Base-by-base conservation (phyloP, 805 yeast species). In the Zygosaccharomyces gambellarensis region DNA sequence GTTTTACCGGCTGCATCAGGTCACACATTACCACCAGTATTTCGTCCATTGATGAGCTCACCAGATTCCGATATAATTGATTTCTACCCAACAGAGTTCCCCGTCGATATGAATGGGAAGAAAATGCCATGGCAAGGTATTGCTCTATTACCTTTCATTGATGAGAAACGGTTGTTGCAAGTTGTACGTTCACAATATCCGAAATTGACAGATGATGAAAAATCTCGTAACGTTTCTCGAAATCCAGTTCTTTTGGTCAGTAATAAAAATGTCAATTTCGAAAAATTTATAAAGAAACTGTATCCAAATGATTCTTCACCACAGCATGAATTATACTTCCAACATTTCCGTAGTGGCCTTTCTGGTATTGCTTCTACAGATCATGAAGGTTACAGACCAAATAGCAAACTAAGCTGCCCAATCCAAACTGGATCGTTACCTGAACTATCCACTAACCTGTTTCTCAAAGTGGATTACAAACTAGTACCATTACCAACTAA, bases 101-200 rank as follows among this genome's bases (percentile, higher is more conserved):
- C 83, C 41, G 84, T 90, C 55, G 98, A 90, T 69, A 89, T 90
- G 96, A 90, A 90, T 63, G 98, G 98, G 27, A 87, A 88, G 57
- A 89, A 87, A 57, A 85, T 86, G 88, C 76, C 92, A 45, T 90
- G 98, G 98, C 95, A 89, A 64, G 97, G 96, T 47, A 85, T 90
- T 60, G 90, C 95, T 0, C 69, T 90, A 36, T 71, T 90, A 48
- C 97, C 98, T 0, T 90, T 90, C 57, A 92, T 90, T 58, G 96
- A 90, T 60, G 96, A 88, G 59, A 67, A 67, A n/a, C 72, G 95
- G 57, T 72, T 90, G 39, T 66, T 90, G 46, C 70, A 73, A 14
- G 83, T 81, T 3, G 95, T 90, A 2, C 74, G 79, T 46, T 78
- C 69, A 1, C 80, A 84, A 52, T 90, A 90, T 62, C 70, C 75